Conservation (phyloP, 805 yeast genomes). For the Candida jianshihensis region DNA sequence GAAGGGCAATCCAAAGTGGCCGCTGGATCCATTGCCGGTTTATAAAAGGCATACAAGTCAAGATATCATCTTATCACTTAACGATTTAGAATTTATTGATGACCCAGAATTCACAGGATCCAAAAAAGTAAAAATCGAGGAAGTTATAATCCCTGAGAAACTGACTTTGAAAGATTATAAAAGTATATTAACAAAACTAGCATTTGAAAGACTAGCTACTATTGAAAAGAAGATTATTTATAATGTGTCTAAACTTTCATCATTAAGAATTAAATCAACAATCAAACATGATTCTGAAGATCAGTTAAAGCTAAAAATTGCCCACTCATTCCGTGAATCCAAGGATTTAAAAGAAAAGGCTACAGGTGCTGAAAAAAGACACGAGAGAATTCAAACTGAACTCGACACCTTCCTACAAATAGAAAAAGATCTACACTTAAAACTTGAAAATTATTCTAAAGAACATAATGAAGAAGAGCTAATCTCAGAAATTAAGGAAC, state of each 20-base stretch:
- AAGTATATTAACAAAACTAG: constrained; percentile 28
- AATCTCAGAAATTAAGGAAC: not conserved
- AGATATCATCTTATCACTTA: constrained; percentile 14
- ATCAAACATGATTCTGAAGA: constrained; percentile 34
- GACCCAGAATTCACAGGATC: not conserved
- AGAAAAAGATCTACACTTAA: constrained; percentile 3
- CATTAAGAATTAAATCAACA: constrained; percentile 31
- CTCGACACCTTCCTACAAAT: constrained; percentile 10
- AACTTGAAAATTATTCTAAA: constrained; percentile 5
- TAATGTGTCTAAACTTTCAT: constrained; percentile 17
- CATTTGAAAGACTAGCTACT: constrained; percentile 27
- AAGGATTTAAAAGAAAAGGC: constrained; percentile 14
- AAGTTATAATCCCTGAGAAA: constrained; percentile 11
- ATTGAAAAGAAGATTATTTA: constrained; percentile 20
- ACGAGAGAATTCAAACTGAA: constrained; percentile 17
- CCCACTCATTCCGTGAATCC: constrained; percentile 30
- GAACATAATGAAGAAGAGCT: constrained; percentile 17
- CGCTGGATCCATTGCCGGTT: constrained; percentile 7
- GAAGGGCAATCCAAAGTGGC: constrained; percentile 3
- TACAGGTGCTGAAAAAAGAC: constrained; percentile 10
- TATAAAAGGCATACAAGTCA: constrained; percentile 12
- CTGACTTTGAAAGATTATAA: constrained; percentile 29
- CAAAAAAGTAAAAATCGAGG: constrained; percentile 11
- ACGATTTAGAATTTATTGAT: constrained; percentile 7
- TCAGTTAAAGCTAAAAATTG: constrained; percentile 31